Base-by-base conservation (phyloP, 371 early-diverging fungal genomes). In the Encephalitozoon romaleae region DNA sequence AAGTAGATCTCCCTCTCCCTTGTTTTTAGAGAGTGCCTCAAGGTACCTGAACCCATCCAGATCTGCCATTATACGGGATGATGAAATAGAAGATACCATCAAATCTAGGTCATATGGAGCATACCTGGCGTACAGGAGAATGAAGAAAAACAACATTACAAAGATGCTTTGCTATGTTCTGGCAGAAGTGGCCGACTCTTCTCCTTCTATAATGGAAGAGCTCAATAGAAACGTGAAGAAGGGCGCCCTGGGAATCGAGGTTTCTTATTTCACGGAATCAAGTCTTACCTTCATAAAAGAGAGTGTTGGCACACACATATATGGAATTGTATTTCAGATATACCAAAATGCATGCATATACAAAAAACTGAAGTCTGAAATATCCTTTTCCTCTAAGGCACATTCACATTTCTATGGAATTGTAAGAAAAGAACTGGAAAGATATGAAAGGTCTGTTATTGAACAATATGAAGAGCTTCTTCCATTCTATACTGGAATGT, bases 371-470 rank as follows among this genome's bases (percentile, higher is more conserved):
- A 74, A 52, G n/a, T 59, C 34, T 12, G 30, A 34, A 32, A 30
- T 12, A 59, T 59, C n/a, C 3, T 34, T 59, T 23, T 28, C 11
- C 11, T 66, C 67, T 5, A 66, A 45, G 42, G 43, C 80, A 26
- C 76, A 77, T 12, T 41, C 25, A 11, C 21, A 68, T 9, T 80
- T 80, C 54, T 77, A 49, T 9, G 51, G 67, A 39, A 34, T 64
- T 8, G 65, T 54, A 1, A 32, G 43, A 26, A 45, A 54, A 6
- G 23, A 47, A 11, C 28, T 77, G 6, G 38, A 54, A 26, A 49
- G 55, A 11, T 81, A 81, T 45, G 77, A 78, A 72, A 52, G 65
- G 3, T 23, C 65, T 15, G 72, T 78, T 3, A 32, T 77, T 15
- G 38, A 38, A 15, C 28, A 21, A 9, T 30, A 42, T 42, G 25